These are phyloP conservation scores for Flammula alnicola DNA, from an alignment of 1,284 basidiomycete genomes.

Conservation along the genomic window DNA sequence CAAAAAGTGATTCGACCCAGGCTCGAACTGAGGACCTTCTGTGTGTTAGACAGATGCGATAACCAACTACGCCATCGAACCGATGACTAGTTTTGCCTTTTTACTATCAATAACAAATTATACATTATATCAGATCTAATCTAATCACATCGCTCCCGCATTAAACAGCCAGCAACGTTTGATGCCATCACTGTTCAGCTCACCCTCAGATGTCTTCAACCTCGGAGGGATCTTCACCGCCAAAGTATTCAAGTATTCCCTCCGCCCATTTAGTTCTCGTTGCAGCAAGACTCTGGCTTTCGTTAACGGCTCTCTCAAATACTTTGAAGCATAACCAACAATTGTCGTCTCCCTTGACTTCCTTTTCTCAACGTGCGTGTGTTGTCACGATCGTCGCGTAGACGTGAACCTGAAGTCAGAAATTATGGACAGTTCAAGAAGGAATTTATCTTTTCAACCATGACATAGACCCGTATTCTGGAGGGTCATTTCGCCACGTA, in stretches of 20 bases:
- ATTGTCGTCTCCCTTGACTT: constrained; percentile 82
- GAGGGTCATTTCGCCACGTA: constrained; percentile 86
- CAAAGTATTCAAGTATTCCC: constrained; percentile 6
- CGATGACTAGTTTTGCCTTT: no score
- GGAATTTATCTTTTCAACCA: constrained; percentile 79
- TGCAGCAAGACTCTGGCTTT: constrained; percentile 47
- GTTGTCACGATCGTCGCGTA: constrained; percentile 1
- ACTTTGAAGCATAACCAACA: constrained; percentile 69
- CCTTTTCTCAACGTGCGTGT: constrained; percentile 55
- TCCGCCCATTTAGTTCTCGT: constrained; percentile 16
- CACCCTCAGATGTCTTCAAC: constrained; percentile 23
- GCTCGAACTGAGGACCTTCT: constrained; percentile 39
- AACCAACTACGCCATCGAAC: constrained; percentile 81
- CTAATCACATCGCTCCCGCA: no score
- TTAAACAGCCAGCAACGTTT: background rate
- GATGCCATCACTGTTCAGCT: background rate
- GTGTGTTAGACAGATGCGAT: constrained; percentile 41
- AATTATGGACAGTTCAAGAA: constrained; percentile 72
- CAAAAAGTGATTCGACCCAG: constrained; percentile 36
- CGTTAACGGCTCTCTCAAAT: constrained; percentile 50
- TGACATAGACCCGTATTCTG: constrained; percentile 83
- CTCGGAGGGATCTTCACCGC: constrained; percentile 14
- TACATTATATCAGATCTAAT: no score
- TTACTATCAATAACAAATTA: no score
- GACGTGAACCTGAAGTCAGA: constrained; percentile 1